A percentile compares a stretch with the other conserved stretches of the same genome.
Conservation (phyloP, 768 basidiomycete species). For the Megacollybia marginata region DNA sequence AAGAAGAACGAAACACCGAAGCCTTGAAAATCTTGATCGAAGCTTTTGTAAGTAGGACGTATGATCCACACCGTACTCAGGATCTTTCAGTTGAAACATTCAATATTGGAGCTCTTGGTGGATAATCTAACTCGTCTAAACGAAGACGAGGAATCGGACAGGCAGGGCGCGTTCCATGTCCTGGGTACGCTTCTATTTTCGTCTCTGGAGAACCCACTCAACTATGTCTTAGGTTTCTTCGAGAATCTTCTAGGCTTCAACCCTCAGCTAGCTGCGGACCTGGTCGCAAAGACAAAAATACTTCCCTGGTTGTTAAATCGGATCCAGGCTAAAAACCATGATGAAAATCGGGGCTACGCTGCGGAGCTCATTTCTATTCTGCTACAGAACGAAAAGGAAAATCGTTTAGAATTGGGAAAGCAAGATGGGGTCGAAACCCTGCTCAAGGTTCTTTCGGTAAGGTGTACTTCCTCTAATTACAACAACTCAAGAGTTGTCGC, state of each 20-base stretch:
- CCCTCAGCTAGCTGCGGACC: conserved; percentile 59
- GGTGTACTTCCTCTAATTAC: conserved; percentile 20
- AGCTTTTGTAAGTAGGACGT: conserved; percentile 51
- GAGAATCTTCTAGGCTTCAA: conserved; percentile 89
- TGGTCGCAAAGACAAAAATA: conserved; percentile 71
- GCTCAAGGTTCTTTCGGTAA: conserved; percentile 74
- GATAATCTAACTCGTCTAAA: conserved; percentile 86
- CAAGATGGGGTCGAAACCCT: conserved; percentile 72
- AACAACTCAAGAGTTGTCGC: background rate
- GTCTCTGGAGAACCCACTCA: background rate
- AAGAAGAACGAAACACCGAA: conserved; percentile 42
- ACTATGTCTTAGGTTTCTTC: conserved; percentile 57
- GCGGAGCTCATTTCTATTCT: conserved; percentile 92
- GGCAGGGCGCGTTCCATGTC: conserved; percentile 89
- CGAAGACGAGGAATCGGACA: conserved; percentile 84
- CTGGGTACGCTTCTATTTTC: conserved; percentile 42
- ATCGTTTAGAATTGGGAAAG: conserved; percentile 62
- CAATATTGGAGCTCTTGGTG: conserved; percentile 81
- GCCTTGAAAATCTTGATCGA: conserved; percentile 72
- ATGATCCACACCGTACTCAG: conserved; percentile 1
- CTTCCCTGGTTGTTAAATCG: conserved; percentile 76
- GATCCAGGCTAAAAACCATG: conserved; percentile 63
- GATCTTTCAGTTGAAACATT: conserved; percentile 61
- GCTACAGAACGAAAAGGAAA: conserved; percentile 65
- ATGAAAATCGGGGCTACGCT: conserved; percentile 90